Conservation (phyloP, 2,329 filamentous ascomycete genomes). For the Corniculantispora saksenae region DNA sequence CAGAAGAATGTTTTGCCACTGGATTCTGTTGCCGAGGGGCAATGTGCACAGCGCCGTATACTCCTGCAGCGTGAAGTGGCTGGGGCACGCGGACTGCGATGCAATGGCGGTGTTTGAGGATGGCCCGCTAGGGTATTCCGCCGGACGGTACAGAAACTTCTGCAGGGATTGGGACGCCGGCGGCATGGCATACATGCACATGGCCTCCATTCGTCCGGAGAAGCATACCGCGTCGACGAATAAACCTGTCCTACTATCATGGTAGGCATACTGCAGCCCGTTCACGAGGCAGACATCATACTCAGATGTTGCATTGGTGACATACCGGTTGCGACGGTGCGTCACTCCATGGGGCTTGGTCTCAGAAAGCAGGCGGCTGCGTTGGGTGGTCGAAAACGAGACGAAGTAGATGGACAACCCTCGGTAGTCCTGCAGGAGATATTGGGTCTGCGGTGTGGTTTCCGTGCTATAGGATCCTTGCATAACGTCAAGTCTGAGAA, state of each 20-base stretch:
- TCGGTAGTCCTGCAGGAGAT: not conserved
- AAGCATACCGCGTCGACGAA: not conserved
- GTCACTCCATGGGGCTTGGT: constrained; percentile 4
- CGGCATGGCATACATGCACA: constrained; percentile 4
- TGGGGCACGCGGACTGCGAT: constrained; percentile 1
- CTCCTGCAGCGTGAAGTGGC: constrained; percentile 27
- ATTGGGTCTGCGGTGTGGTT: not conserved
- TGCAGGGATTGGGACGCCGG: not conserved
- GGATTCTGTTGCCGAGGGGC: not conserved
- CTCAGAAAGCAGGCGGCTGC: constrained; percentile 1
- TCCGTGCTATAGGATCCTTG: not conserved
- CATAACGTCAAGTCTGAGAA: not conserved
- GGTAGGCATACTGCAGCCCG: not conserved
- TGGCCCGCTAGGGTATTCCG: not conserved
- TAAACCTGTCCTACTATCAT: not conserved
- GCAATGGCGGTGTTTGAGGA: not conserved
- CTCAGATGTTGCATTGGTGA: not conserved
- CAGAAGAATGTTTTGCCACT: constrained; percentile 13
- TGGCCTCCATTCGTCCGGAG: not conserved
- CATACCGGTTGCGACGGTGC: not conserved
- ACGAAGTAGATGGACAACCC: not conserved
- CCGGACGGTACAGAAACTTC: not conserved
- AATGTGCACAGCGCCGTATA: not conserved
- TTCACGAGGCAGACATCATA: not conserved
- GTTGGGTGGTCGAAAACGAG: rapidly evolving